Evolutionary conservation across 148 eudicot species (phyloP).

Genomic region (Polygonum maritimum): DNA sequence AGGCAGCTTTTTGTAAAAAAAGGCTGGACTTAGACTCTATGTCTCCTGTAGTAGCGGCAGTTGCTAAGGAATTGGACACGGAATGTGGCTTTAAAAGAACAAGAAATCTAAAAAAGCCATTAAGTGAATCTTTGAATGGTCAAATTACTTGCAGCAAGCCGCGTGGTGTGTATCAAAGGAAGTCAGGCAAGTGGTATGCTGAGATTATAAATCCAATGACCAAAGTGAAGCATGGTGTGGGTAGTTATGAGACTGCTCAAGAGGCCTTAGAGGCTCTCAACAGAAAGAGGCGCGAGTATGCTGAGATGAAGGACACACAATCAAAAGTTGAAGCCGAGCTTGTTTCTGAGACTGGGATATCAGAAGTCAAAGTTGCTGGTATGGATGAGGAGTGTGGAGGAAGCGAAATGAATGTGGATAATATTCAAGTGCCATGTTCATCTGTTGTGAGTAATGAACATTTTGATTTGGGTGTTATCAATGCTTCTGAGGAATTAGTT

Average conservation of each 20-base stretch:
- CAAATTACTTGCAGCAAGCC: background rate
- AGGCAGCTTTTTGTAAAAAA: background rate
- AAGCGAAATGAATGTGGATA: background rate
- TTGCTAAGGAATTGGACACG: background rate
- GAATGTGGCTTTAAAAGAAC: background rate
- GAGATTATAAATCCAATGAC: background rate
- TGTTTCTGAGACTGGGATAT: no score
- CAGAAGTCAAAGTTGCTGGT: no score
- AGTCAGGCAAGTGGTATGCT: background rate
- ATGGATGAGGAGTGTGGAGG: background rate
- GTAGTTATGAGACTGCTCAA: conserved; percentile 14
- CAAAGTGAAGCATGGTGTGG: background rate
- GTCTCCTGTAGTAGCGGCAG: background rate
- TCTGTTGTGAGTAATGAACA: conserved; percentile 3
- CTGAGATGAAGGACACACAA: background rate
- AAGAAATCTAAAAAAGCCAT: background rate
- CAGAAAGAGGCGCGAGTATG: background rate
- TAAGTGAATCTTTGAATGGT: background rate
- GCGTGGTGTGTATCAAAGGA: background rate
- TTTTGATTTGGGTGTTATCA: conserved; percentile 11
- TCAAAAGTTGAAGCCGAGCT: no score
- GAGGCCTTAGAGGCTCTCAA: conserved; percentile 14
- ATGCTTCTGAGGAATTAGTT: conserved; percentile 28
- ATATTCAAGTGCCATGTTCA: background rate
- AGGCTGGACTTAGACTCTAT: background rate